Percentiles rank a stretch among this genome's conserved stretches.
These are phyloP conservation scores for Leccinum variicolor DNA, from an alignment of 768 basidiomycete species.

Conservation along the genomic window DNA sequence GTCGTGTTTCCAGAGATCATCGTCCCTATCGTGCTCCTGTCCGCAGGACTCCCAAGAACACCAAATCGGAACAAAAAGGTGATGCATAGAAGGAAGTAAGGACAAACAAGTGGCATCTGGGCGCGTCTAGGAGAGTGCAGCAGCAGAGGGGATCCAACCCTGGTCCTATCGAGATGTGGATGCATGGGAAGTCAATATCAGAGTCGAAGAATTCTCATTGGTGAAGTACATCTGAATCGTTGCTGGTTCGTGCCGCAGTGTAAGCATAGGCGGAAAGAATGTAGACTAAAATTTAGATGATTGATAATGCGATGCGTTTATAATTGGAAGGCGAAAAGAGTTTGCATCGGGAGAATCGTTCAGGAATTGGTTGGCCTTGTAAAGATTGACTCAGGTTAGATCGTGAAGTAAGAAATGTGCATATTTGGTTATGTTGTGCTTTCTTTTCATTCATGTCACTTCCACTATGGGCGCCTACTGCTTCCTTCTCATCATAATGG, in stretches of 20 bases:
- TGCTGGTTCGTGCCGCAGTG: too few species aligned
- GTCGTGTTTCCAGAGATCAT: constrained; percentile 92
- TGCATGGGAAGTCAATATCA: not conserved
- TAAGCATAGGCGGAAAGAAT: too few species aligned
- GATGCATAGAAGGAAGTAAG: constrained; percentile 51
- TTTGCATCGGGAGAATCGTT: too few species aligned
- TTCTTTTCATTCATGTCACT: too few species aligned
- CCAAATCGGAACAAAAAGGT: constrained; percentile 38
- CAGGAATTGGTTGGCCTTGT: too few species aligned
- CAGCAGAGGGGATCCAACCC: too few species aligned
- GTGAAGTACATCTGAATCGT: not conserved
- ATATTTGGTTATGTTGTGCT: not conserved
- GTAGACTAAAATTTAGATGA: constrained; percentile 25
- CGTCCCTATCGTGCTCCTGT: constrained; percentile 73
- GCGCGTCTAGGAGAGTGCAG: constrained; percentile 65
- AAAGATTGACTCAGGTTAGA: too few species aligned
- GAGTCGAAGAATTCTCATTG: too few species aligned
- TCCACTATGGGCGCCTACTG: not conserved
- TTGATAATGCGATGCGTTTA: not conserved
- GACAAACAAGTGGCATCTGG: constrained; percentile 71
- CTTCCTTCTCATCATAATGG: not conserved
- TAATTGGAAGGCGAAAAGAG: too few species aligned
- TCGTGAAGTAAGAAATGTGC: too few species aligned
- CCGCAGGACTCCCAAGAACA: constrained; percentile 67
- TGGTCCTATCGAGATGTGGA: not conserved